Conservation (phyloP, 1,139 yeast species). For the Yamadazyma diospyri region DNA sequence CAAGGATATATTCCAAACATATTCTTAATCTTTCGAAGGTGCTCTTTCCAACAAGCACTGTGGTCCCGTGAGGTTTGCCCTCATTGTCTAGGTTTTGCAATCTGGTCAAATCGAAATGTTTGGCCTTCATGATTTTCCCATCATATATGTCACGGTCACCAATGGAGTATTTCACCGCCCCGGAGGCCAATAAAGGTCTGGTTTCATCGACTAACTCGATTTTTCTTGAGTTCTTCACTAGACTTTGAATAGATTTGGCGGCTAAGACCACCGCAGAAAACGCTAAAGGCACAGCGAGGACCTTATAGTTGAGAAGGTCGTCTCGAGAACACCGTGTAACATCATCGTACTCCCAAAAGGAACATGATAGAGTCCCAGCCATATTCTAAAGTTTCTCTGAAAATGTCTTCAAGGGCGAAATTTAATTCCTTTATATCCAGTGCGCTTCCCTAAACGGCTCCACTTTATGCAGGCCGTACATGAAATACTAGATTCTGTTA, state of each 20-base stretch:
- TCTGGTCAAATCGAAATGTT: conserved; percentile 49
- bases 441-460: conserved; percentile 7
- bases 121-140: conserved; percentile 26
- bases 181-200: conserved; percentile 30
- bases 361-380: conserved; percentile 15
- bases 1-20: conserved; percentile 45
- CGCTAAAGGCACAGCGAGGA: conserved; percentile 31
- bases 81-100: conserved; percentile 44
- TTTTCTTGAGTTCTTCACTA: conserved; percentile 15
- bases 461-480: conserved; percentile 1
- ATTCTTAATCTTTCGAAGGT: conserved; percentile 50
- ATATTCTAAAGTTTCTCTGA: conserved; percentile 2
- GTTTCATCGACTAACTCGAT: conserved; percentile 20
- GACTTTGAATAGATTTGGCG: conserved; percentile 17
- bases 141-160: conserved; percentile 11
- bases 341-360: conserved; percentile 44
- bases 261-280: conserved; percentile 28
- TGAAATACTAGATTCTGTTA: too few relatives aligned
- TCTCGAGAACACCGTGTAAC: conserved; percentile 46
- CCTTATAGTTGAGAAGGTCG: conserved; percentile 26
- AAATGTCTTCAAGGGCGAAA: conserved; percentile 4
- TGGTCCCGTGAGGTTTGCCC: conserved; percentile 56
- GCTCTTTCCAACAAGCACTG: conserved; percentile 41
- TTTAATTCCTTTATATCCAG: conserved; percentile 1
- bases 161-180: conserved; percentile 10